Conservation (phyloP, 805 yeast species). For the Candida michaelii region DNA sequence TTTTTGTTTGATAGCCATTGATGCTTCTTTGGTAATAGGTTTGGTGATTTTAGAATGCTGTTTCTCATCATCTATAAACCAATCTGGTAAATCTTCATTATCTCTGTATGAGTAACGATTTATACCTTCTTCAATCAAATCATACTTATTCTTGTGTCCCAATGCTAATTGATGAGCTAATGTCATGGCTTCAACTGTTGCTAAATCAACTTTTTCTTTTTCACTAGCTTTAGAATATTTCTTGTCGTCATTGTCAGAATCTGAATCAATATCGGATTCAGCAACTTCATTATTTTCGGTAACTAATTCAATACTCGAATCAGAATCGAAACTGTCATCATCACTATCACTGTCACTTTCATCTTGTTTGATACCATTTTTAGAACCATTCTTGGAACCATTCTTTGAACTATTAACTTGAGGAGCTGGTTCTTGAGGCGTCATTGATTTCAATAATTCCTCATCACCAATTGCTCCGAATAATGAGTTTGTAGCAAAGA, state of each 20-base stretch:
- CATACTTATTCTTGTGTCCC: conserved; percentile 82
- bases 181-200: conserved; percentile 96
- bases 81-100: conserved; percentile 86
- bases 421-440: conserved; percentile 11
- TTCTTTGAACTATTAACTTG: background rate
- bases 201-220: conserved; percentile 70
- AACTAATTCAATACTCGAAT: conserved; percentile 46
- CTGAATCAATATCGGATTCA: conserved; percentile 40
- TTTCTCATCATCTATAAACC: conserved; percentile 94
- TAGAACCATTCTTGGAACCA: conserved; percentile 1
- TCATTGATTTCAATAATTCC: conserved; percentile 46
- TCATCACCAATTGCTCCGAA: conserved; percentile 46
- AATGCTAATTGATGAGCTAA: conserved; percentile 93
- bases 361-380: conserved; percentile 7
- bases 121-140: conserved; percentile 88
- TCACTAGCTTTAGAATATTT: conserved; percentile 47
- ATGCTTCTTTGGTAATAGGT: conserved; percentile 90
- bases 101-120: conserved; percentile 92
- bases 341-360: conserved; percentile 37
- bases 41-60: conserved; percentile 79
- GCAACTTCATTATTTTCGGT: conserved; percentile 24
- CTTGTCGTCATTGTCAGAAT: conserved; percentile 43
- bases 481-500: conserved; percentile 41
- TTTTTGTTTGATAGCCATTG: conserved; percentile 43
- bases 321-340: conserved; percentile 32